Evolutionary conservation across 2,329 filamentous ascomycete species (phyloP).

Genomic region (Fusarium verticillioides): DNA sequence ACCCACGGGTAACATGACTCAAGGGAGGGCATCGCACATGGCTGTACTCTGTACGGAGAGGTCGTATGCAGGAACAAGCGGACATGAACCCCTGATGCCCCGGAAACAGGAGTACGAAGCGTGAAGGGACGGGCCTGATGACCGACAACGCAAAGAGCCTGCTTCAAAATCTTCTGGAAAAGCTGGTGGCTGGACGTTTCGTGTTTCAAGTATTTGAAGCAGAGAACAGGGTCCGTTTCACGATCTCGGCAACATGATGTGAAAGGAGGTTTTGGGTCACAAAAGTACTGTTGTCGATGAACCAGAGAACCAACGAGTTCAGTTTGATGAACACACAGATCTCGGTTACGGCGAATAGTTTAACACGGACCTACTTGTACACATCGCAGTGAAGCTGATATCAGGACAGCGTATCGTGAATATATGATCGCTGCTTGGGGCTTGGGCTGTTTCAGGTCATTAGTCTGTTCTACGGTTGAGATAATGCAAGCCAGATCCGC

Average conservation of each 20-base stretch:
- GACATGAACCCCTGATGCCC: slow-evolving; percentile 34
- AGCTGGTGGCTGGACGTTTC: slow-evolving; percentile 29
- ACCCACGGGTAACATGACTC: slow-evolving; percentile 36
- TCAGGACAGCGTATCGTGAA: slow-evolving; percentile 16
- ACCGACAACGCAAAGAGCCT: slow-evolving; percentile 16
- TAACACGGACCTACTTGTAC: slow-evolving; percentile 11
- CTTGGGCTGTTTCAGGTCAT: slow-evolving; percentile 37
- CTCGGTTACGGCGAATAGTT: slow-evolving; percentile 18
- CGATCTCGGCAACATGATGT: slow-evolving; percentile 37
- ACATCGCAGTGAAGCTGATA: slow-evolving; percentile 14
- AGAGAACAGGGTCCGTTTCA: slow-evolving; percentile 28
- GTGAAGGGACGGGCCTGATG: slow-evolving; percentile 21
- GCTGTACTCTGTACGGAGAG: slow-evolving; percentile 11
- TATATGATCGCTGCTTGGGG: slow-evolving; percentile 27
- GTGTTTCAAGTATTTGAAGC: slow-evolving; percentile 43
- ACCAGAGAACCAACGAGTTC: neutral
- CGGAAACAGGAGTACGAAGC: slow-evolving; percentile 30
- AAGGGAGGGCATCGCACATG: slow-evolving; percentile 20
- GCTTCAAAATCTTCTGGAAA: slow-evolving; percentile 45
- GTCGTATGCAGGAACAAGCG: slow-evolving; percentile 37
- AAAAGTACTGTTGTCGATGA: neutral
- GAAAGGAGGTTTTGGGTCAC: slow-evolving; percentile 2
- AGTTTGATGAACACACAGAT: slow-evolving; percentile 7
- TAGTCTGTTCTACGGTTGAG: slow-evolving; percentile 27
- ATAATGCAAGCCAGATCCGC: slow-evolving; percentile 31